phyloP scores from a whole-genome alignment of 2,329 filamentous ascomycete species.

The Penicillium fuscoglaucum region DNA sequence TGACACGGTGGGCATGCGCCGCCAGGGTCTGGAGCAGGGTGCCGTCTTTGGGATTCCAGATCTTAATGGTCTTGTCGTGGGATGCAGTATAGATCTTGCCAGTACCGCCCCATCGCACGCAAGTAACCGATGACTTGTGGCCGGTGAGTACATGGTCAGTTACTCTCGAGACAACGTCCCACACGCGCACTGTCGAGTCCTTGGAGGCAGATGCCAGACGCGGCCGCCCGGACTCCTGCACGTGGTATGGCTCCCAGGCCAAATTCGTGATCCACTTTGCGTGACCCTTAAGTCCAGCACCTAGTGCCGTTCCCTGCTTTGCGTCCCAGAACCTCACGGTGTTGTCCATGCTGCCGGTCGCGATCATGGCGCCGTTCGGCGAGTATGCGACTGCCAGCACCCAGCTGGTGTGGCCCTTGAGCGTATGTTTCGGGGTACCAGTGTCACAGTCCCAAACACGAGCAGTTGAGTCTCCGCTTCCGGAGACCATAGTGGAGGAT shows the following conservation, averaged over 20 bases:
- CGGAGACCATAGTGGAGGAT: constrained; percentile 78
- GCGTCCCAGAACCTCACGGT: constrained; percentile 88
- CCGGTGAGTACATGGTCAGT: constrained; percentile 82
- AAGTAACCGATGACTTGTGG: constrained; percentile 85
- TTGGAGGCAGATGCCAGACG: constrained; percentile 85
- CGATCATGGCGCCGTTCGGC: constrained; percentile 76
- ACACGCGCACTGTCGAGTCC: constrained; percentile 83
- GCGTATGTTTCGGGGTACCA: constrained; percentile 79
- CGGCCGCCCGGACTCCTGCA: constrained; percentile 70
- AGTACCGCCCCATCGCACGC: constrained; percentile 91
- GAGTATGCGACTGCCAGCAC: constrained; percentile 85
- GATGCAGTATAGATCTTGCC: constrained; percentile 80
- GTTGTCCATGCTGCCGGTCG: constrained; percentile 91
- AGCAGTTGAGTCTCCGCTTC: constrained; percentile 86
- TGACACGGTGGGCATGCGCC: constrained; percentile 90
- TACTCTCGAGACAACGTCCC: constrained; percentile 75
- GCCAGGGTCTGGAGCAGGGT: constrained; percentile 76
- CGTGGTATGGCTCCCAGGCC: constrained; percentile 91
- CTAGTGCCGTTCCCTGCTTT: constrained; percentile 71
- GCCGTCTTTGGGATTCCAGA: constrained; percentile 81
- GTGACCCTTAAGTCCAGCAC: constrained; percentile 76
- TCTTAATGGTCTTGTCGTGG: constrained; percentile 87
- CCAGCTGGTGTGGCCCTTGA: constrained; percentile 88
- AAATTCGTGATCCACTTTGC: constrained; percentile 85
- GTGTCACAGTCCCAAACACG: constrained; percentile 95